Percentiles rank a stretch among this genome's conserved stretches.
Conservation (phyloP, 768 basidiomycete species). For the Boletus sp. region DNA sequence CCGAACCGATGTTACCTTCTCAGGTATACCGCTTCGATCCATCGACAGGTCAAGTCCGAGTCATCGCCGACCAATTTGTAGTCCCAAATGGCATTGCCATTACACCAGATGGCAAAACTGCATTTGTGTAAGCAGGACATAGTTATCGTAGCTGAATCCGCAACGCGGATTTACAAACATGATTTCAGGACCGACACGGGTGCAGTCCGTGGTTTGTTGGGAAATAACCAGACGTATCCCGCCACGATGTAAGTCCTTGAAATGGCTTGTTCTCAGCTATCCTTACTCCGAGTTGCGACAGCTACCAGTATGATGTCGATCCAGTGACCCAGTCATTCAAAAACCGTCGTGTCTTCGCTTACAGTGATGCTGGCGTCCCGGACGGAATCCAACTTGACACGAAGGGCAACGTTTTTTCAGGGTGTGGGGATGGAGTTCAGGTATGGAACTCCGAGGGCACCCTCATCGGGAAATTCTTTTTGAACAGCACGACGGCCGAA, state of each 20-base stretch:
- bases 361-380: slow-evolving; percentile 59
- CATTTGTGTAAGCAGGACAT: slow-evolving; percentile 50
- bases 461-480: slow-evolving; percentile 35
- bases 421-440: slow-evolving; percentile 67
- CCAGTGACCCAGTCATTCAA: slow-evolving; percentile 47
- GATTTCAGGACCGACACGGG: slow-evolving; percentile 32
- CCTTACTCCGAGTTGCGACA: slow-evolving; percentile 24
- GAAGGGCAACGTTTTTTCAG: slow-evolving; percentile 63
- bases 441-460: slow-evolving; percentile 55
- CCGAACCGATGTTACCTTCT: slow-evolving; percentile 60
- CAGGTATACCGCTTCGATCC: slow-evolving; percentile 79
- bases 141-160: background rate
- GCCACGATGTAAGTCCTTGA: slow-evolving; percentile 57
- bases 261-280: background rate
- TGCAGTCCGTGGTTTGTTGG: slow-evolving; percentile 40
- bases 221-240: slow-evolving; percentile 55
- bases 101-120: slow-evolving; percentile 56
- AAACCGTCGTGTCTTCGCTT: slow-evolving; percentile 68
- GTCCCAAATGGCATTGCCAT: slow-evolving; percentile 76
- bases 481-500: slow-evolving; percentile 35
- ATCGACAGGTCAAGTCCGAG: slow-evolving; percentile 57
- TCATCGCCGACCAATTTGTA: slow-evolving; percentile 75
- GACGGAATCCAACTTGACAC: slow-evolving; percentile 68
- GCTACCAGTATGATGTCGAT: slow-evolving; percentile 70
- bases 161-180: slow-evolving; percentile 5